Base-by-base conservation (phyloP, 2,329 filamentous ascomycete species). In the Cladosporium sp. region DNA sequence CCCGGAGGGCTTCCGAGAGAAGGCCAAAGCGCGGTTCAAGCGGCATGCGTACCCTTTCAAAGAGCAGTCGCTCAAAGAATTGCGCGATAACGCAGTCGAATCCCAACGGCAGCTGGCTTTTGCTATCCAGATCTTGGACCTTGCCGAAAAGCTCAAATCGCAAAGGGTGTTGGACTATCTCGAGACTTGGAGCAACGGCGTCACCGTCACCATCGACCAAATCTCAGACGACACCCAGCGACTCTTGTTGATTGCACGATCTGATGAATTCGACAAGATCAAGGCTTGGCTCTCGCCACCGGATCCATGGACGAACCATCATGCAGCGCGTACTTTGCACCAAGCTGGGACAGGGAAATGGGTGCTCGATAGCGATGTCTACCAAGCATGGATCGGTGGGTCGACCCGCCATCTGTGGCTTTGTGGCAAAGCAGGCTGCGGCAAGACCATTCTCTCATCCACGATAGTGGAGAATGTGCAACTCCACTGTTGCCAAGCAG, bases 371-470 rank as follows among this genome's bases (percentile, higher is more conserved):
- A 63, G 29, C 18, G n/a, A 35, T 46, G 29, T 31, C 18, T 72
- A 72, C 62, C 57, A 65, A 61, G 56, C 40, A 14, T 72, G 69
- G 70, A 67, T 68, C 44, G 28, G 16, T 10, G 65, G 60, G 33
- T 26, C 65, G n/a, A 56, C 55, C 44, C 60, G 57, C 31, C 62
- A 68, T 37, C 37, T 71, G 21, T 73, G 71, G 70, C 14, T 72
- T 18, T 65, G 68, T 33, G 71, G 71, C 44, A 69, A 65, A 28
- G 56, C 70, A 46, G 71, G 71, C 16, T 70, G 69, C 62, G 68
- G 71, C 2, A 72, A 72, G 60, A 72, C 70, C 1, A 57, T 72
- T 0, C 67, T 72, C 35, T 66, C 60, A 62, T 72, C 71, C 2
- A 67, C 65, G n/a, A 68, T 65, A 6, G 62, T 72, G 3, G 69